A percentile compares a stretch with the other conserved stretches of the same genome.
Evolutionary conservation across 2,329 filamentous ascomycete genomes (phyloP).

Genomic region (Ophiostoma himal-ulmi): DNA sequence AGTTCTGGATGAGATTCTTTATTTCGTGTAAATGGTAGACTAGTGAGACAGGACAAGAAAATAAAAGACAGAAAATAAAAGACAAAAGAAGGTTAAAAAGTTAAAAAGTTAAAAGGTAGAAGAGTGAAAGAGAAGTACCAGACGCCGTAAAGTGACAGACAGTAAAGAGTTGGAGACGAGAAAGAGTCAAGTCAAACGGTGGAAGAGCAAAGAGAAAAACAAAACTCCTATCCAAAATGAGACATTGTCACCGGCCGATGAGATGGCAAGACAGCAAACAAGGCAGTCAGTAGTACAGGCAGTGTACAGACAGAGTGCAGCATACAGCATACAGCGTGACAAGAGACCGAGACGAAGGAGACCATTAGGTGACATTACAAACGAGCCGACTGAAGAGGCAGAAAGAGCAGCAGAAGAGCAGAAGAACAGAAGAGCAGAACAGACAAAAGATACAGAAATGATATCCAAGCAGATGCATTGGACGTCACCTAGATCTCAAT

Average conservation of each 20-base stretch:
- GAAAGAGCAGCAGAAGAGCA: background rate
- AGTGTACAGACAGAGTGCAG: background rate
- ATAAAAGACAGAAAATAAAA: background rate
- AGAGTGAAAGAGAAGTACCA: background rate
- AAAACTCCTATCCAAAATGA: slow-evolving; percentile 13
- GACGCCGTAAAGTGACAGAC: background rate
- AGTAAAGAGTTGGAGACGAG: background rate
- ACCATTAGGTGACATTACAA: slow-evolving; percentile 9
- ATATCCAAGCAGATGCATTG: background rate
- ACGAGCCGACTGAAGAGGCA: background rate
- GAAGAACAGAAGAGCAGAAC: background rate
- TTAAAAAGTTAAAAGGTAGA: background rate
- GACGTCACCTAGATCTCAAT: slow-evolving; percentile 6
- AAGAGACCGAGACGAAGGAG: background rate
- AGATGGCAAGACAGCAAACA: background rate
- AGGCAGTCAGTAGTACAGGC: background rate
- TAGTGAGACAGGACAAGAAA: slow-evolving; percentile 3
- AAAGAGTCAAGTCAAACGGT: background rate
- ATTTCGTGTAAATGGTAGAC: slow-evolving; percentile 15
- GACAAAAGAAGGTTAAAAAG: background rate
- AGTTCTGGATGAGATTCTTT: slow-evolving; percentile 7
- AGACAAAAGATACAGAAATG: background rate
- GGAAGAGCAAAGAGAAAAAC: background rate
- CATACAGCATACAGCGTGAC: background rate
- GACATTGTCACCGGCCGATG: background rate